Evolutionary conservation across 495 filamentous ascomycete species (phyloP).

Genomic region (Amphirosellinia nigrospora): DNA sequence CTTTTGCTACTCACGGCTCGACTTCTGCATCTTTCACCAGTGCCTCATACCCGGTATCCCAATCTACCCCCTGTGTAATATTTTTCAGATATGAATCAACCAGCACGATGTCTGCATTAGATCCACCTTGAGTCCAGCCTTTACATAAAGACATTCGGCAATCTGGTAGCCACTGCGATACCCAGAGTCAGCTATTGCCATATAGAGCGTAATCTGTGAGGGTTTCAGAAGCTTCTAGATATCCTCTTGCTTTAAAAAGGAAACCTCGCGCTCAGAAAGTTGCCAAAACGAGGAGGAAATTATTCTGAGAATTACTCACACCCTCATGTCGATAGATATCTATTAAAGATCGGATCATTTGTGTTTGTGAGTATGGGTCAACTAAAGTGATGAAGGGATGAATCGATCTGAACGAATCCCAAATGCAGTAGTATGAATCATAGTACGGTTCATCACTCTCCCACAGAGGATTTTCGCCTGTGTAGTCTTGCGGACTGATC

Average conservation of each 20-base stretch:
- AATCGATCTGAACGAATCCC: constrained; percentile 72
- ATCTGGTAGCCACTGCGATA: constrained; percentile 69
- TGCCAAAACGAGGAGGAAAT: no score
- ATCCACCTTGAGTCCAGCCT: constrained; percentile 73
- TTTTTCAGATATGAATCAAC: constrained; percentile 71
- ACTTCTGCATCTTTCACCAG: constrained; percentile 72
- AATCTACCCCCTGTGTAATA: constrained; percentile 64
- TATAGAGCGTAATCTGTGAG: no score
- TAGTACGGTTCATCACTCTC: constrained; percentile 72
- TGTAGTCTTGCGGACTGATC: constrained; percentile 74
- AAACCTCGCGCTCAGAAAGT: no score
- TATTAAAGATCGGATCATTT: constrained; percentile 68
- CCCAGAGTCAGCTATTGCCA: no score
- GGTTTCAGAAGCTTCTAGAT: no score
- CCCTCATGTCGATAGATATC: constrained; percentile 72
- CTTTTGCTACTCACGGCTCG: constrained; percentile 52
- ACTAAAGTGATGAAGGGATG: constrained; percentile 70
- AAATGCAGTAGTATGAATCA: constrained; percentile 72
- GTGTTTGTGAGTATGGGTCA: constrained; percentile 66
- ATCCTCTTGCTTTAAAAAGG: no score
- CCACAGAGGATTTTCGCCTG: constrained; percentile 76
- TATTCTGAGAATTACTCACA: no score
- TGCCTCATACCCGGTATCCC: constrained; percentile 68
- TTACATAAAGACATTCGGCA: constrained; percentile 69
- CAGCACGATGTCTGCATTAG: constrained; percentile 72